phyloP scores from a whole-genome alignment of 495 filamentous ascomycete species.

The Antarctomyces pellizariae region DNA sequence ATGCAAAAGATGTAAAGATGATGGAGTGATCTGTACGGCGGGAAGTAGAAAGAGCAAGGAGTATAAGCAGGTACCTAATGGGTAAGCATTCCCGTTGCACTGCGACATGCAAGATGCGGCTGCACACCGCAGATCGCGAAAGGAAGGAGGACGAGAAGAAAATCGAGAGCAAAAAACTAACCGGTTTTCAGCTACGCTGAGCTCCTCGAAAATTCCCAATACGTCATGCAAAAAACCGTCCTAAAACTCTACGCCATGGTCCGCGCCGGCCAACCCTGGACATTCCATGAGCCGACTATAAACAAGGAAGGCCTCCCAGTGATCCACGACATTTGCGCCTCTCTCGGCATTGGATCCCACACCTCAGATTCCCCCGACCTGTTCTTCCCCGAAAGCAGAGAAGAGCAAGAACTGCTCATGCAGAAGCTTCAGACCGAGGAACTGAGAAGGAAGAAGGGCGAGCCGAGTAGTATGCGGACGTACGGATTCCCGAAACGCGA shows the following conservation, averaged over 20 bases:
- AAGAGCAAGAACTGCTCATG: too few species aligned
- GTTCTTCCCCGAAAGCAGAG: too few species aligned
- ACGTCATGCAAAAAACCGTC: constrained; percentile 29
- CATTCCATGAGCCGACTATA: constrained; percentile 28
- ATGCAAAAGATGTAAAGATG: constrained; percentile 42
- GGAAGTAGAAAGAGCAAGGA: constrained; percentile 33
- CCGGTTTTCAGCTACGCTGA: constrained; percentile 30
- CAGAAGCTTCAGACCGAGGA: too few species aligned
- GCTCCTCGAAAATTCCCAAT: constrained; percentile 32
- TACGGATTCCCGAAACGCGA: too few species aligned
- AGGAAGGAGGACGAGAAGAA: too few species aligned
- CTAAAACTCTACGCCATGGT: constrained; percentile 35
- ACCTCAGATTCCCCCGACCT: too few species aligned
- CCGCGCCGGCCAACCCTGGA: constrained; percentile 27
- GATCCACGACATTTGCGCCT: constrained; percentile 31
- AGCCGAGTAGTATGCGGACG: too few species aligned
- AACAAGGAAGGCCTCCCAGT: constrained; percentile 31
- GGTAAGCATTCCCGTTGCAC: constrained; percentile 13
- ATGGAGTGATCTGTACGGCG: constrained; percentile 31
- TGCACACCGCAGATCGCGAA: too few species aligned
- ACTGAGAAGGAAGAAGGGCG: too few species aligned
- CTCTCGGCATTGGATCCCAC: too few species aligned
- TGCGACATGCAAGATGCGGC: too few species aligned
- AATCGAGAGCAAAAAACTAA: too few species aligned
- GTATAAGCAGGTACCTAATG: constrained; percentile 31